A percentile compares a stretch with the other conserved stretches of the same genome.
Evolutionary conservation across 371 early-diverging fungal genomes (phyloP).

Genomic region (Apophysomyces trapeziformis): DNA sequence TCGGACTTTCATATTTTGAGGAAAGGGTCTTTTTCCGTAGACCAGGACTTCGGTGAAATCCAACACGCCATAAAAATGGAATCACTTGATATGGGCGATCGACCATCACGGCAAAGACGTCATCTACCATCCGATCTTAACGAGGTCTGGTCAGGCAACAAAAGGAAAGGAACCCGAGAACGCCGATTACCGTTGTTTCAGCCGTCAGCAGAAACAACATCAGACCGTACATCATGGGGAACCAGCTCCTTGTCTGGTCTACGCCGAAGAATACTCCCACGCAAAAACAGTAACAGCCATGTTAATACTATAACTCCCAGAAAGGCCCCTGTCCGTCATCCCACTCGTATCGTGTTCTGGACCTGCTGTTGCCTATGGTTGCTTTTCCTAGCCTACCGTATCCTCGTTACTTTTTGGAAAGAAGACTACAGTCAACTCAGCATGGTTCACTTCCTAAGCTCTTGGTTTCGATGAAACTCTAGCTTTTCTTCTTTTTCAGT

Average conservation of each 20-base stretch:
- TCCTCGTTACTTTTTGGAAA: neutral
- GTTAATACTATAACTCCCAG: neutral
- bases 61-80: neutral
- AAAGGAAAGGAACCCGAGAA: neutral
- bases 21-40: too few species aligned
- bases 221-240: neutral
- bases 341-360: neutral
- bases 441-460: neutral
- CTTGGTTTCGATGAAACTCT: neutral
- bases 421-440: slow-evolving; percentile 3
- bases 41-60: too few species aligned
- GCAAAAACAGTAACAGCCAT: neutral
- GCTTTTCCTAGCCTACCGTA: neutral
- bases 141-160: neutral
- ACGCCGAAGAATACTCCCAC: neutral
- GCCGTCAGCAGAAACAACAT: neutral
- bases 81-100: neutral
- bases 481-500: neutral
- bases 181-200: neutral
- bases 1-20: too few species aligned
- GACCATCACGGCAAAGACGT: neutral
- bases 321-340: neutral
- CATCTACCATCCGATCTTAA: neutral
- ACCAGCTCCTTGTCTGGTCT: neutral
- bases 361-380: neutral